Evolutionary conservation across 75 land plant species (phyloP), one percentile per base, ranked within the genome.

Genomic region (Chamaecyparis obtusa): DNA sequence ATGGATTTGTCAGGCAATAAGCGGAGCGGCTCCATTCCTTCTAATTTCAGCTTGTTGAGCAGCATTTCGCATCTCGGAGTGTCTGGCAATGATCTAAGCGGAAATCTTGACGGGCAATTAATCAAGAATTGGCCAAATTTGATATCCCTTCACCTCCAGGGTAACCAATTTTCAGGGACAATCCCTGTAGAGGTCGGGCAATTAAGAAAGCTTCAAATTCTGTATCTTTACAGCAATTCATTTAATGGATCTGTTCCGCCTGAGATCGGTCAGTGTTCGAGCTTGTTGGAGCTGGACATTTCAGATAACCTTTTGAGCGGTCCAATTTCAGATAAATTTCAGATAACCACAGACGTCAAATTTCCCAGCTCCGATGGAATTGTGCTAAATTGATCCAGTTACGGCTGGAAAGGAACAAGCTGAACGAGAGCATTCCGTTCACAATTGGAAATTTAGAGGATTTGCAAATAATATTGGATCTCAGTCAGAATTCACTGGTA

Each of bases 1-100:
- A 84, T 97, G 74, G 93, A 93, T 60, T 51, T 97, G 86, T 91
- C 93, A 3, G 71, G 51, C 56, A 97, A 95, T 88, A 39, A 86
- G 14, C 86, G 95, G n/a, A 83, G 90, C 8, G 96, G 98, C 32
- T 24, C 78, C 6, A 78, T 97, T 14, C 96, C 98, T 0, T 87
- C 82, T 48, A 90, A 80, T 16, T 64, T 96, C 48, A 96, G 95
- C 33, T 86, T 89, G n/a, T 89, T 94, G 44, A 44, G 92, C 94
- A 36, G 94, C 98, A 5, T 82, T n/a, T 24, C 87, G 85, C 55
- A 44, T 92, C 16, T 80, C 60, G 39, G 80, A 83, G 36, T 94
- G 92, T 85, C 84, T n/a, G 55, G 32, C 90, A 41, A 96, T 93
- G 87, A 86, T 75, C 30, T 84, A 90, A n/a, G 57, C 67, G 14